These are phyloP conservation scores for Ceratocystis eucalypticola DNA, from an alignment of 2,329 filamentous ascomycete species.

Conservation along the genomic window DNA sequence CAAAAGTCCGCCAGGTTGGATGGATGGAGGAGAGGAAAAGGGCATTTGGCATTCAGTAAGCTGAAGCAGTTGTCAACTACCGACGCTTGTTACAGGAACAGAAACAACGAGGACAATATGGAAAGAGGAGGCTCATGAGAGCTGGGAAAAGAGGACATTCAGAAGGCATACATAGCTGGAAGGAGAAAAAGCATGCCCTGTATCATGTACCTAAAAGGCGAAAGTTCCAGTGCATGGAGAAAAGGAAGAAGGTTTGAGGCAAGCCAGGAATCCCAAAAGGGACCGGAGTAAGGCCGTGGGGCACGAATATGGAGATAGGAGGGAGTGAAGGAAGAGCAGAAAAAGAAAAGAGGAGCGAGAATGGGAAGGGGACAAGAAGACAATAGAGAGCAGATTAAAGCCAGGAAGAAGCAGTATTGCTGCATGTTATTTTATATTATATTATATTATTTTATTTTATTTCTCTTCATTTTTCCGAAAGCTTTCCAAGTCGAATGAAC, in stretches of 20 bases:
- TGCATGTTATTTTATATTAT: not conserved
- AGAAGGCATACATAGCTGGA: not conserved
- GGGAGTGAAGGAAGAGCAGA: not conserved
- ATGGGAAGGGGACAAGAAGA: not conserved
- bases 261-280: conserved; percentile 22
- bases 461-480: not conserved
- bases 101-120: not conserved
- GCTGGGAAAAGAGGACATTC: not conserved
- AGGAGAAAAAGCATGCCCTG: not conserved
- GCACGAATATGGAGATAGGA: not conserved
- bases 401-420: too few relatives aligned
- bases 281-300: conserved; percentile 25
- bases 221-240: conserved; percentile 3
- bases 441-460: not conserved
- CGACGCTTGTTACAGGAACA: not conserved
- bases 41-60: not conserved
- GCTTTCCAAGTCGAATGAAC: not conserved
- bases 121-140: not conserved
- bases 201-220: conserved; percentile 22
- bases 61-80: too few relatives aligned
- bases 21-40: not conserved
- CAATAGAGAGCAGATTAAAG: not conserved
- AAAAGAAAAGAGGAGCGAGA: not conserved
- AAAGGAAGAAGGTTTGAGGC: conserved; percentile 3
- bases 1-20: not conserved